These are phyloP conservation scores for Chaetothyriales sp. DNA, from an alignment of 2,329 filamentous ascomycete species.

Conservation along the genomic window DNA sequence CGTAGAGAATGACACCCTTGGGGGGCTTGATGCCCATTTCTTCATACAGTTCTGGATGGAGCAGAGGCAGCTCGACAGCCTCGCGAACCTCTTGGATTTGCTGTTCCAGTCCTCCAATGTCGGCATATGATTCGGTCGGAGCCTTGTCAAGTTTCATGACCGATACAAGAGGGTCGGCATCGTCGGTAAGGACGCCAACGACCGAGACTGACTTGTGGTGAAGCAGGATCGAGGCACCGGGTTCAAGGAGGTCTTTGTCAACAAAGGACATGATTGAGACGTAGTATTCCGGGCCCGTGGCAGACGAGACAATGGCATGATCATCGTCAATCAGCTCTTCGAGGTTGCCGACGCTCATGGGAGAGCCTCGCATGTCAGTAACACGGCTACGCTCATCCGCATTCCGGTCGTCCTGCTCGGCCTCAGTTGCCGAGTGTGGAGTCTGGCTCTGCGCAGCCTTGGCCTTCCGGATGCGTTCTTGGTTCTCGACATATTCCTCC, in stretches of 20 bases:
- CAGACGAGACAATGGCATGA: constrained; percentile 94
- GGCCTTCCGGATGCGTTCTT: constrained; percentile 85
- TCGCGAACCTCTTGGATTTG: constrained; percentile 98
- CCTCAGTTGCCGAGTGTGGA: constrained; percentile 43
- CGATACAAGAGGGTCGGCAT: constrained; percentile 84
- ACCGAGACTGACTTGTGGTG: constrained; percentile 98
- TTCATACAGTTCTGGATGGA: constrained; percentile 95
- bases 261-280: constrained; percentile 99
- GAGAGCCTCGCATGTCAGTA: constrained; percentile 95
- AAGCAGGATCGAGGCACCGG: constrained; percentile 82
- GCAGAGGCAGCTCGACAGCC: constrained; percentile 83
- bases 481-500: constrained; percentile 98
- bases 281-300: constrained; percentile 95
- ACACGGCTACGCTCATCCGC: constrained; percentile 90
- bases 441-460: constrained; percentile 58
- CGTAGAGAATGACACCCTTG: constrained; percentile 98
- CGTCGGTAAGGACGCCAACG: constrained; percentile 90
- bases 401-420: constrained; percentile 69
- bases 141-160: constrained; percentile 99
- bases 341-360: constrained; percentile 94
- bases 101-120: constrained; percentile 87
- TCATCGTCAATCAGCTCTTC: constrained; percentile 99
- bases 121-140: constrained; percentile 92
- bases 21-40: constrained; percentile 99
- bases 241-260: constrained; percentile 94